Conservation (phyloP, 805 yeast species). For the Kockiozyma suomiensis region DNA sequence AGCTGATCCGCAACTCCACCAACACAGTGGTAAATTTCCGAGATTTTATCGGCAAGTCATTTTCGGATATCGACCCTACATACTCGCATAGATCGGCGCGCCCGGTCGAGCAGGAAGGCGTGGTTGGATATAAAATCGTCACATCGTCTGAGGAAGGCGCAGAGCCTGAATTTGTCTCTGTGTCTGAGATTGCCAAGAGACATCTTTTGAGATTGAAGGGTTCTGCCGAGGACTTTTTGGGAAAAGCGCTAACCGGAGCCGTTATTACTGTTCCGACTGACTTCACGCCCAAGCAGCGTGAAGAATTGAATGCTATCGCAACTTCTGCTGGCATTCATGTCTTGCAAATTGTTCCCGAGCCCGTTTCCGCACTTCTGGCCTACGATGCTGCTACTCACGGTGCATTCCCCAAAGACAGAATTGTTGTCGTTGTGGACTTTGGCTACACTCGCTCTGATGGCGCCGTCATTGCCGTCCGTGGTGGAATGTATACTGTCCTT, state of each 20-base stretch:
- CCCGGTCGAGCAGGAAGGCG: constrained; percentile 52
- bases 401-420: constrained; percentile 57
- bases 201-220: constrained; percentile 78
- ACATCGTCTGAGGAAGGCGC: constrained; percentile 48
- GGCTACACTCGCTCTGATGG: constrained; percentile 97
- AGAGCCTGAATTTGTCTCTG: constrained; percentile 57
- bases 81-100: constrained; percentile 66
- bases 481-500: constrained; percentile 87
- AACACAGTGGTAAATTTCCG: constrained; percentile 90
- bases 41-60: constrained; percentile 82
- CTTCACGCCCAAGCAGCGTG: constrained; percentile 73
- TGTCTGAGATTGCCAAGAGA: constrained; percentile 79
- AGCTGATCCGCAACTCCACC: constrained; percentile 83
- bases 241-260: constrained; percentile 74
- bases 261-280: constrained; percentile 91
- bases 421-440: constrained; percentile 90
- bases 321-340: constrained; percentile 74
- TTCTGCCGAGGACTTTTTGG: constrained; percentile 93
- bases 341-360: constrained; percentile 87
- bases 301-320: constrained; percentile 62
- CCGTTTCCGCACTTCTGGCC: constrained; percentile 86
- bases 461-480: constrained; percentile 89
- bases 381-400: constrained; percentile 50
- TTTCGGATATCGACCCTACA: constrained; percentile 67
- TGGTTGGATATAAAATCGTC: constrained; percentile 26